Conservation (phyloP, 306 rosid genomes). For the Adenanthera pavonina region DNA sequence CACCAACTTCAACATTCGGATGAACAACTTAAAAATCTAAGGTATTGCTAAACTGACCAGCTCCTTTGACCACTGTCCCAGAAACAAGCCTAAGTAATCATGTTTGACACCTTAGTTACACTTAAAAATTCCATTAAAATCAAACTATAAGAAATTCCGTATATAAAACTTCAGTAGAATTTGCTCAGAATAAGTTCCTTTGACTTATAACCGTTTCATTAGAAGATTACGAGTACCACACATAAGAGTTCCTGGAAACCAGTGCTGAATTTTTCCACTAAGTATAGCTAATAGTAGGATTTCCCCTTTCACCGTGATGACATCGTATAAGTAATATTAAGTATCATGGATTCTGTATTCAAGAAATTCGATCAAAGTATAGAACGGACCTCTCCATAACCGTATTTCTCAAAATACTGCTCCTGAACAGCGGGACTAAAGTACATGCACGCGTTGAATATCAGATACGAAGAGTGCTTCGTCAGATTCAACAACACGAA, state of each 20-base stretch:
- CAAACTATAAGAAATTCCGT: not conserved
- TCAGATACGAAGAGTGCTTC: constrained; percentile 88
- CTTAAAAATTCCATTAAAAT: not conserved
- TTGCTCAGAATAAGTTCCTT: not conserved
- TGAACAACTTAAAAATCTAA: not conserved
- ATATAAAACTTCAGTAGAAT: not conserved
- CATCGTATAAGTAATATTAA: not conserved
- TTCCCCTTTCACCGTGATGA: not conserved
- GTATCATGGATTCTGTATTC: not conserved
- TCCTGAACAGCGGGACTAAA: constrained; percentile 78
- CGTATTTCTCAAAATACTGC: constrained; percentile 76
- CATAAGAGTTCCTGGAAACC: not conserved
- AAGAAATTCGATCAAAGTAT: not conserved
- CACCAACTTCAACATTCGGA: not conserved
- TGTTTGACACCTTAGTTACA: not conserved
- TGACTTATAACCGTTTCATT: not conserved
- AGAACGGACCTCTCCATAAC: constrained; percentile 60
- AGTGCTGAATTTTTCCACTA: not conserved
- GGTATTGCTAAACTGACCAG: not conserved
- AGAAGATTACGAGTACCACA: not conserved
- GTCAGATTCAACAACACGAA: constrained; percentile 82
- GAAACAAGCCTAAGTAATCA: not conserved
- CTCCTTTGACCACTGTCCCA: not conserved
- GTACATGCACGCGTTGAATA: constrained; percentile 85
- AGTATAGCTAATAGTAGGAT: not conserved